Evolutionary conservation across 2,329 filamentous ascomycete genomes (phyloP), one percentile per base, ranked within the genome.

Genomic region (Emmonsiellopsis sp.): DNA sequence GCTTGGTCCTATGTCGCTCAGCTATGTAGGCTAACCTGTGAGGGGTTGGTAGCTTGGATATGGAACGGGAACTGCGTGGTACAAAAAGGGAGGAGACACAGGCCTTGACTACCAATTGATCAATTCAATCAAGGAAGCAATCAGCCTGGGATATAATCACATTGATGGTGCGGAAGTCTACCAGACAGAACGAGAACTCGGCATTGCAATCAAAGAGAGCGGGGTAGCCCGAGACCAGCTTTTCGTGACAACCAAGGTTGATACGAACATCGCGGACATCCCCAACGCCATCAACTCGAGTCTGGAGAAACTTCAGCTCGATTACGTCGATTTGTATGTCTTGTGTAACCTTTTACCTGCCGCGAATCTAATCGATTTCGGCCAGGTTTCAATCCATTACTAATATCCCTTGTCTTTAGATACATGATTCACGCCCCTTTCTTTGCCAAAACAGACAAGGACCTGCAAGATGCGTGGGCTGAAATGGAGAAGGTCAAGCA

Each of bases 21-120:
- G 17, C 14, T 21, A 48, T 27, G 21, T 48, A 21, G 11, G 21
- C 43, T 53, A 53, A 52, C 45, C 34, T 4, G 27, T 11, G 10
- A 11, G 36, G 44, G 42, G 42, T 53, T 21, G 11, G 48, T 49
- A 81, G 79, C 66, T 85, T 14, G 81, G 73, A 21, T 85, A 81
- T 66, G 82, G 82, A 31, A 79, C 78, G 0, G 83, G 83, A 33
- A 85, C 83, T 1, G 79, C 80, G 1, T 85, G 81, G 81, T 84
- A 73, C 65, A 86, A 86, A 65, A 67, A 58, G 1, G 69, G 71
- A 2, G 72, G 74, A 7, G 72, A 70, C 45, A 71, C 61, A 9
- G 57, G 71, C 46, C 70, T 81, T 51, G 79, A 85, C 59, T 74
- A 77, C 44, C 70, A 70, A 6, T 71, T 77, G 49, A 73, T 84